phyloP scores from a whole-genome alignment of 176 grass and related monocot genomes.

The Chrysopogon serrulatus region DNA sequence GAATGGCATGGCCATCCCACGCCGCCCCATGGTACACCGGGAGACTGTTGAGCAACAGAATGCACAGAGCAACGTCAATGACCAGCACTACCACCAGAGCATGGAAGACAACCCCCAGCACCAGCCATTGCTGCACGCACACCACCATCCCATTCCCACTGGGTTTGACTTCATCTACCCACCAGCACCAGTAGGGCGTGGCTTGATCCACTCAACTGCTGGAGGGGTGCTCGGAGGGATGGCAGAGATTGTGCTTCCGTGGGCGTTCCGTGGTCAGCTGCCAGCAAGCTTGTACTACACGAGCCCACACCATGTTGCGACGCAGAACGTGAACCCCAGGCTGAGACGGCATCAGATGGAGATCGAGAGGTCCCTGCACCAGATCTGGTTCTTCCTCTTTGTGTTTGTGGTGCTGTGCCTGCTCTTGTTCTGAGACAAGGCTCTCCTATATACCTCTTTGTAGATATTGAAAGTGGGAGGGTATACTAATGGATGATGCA shows the following conservation, averaged over 20 bases:
- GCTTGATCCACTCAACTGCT: constrained; percentile 27
- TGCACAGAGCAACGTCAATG: constrained; percentile 6
- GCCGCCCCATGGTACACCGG: constrained; percentile 29
- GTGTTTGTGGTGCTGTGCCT: constrained; percentile 51
- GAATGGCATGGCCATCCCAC: neutral
- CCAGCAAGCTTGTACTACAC: constrained; percentile 21
- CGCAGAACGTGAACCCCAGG: neutral
- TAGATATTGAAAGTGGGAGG: constrained; percentile 24
- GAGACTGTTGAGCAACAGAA: constrained; percentile 38
- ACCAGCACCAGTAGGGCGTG: constrained; percentile 14
- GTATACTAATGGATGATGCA: neutral
- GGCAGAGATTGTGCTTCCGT: constrained; percentile 52
- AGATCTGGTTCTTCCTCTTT: constrained; percentile 73
- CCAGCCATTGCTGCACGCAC: constrained; percentile 14
- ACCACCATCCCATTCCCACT: constrained; percentile 13
- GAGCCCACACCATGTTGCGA: constrained; percentile 16
- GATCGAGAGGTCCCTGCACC: constrained; percentile 51
- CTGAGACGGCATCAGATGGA: constrained; percentile 34
- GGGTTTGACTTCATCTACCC: constrained; percentile 29
- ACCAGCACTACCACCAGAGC: constrained; percentile 8
- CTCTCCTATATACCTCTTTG: neutral
- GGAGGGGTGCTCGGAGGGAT: constrained; percentile 50
- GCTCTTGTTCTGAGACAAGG: constrained; percentile 53
- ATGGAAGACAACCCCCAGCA: constrained; percentile 25
- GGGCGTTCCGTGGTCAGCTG: constrained; percentile 32